Evolutionary conservation across 306 rosid species (phyloP), one percentile per base, ranked within the genome.

Genomic region (Hippophae rhamnoides): DNA sequence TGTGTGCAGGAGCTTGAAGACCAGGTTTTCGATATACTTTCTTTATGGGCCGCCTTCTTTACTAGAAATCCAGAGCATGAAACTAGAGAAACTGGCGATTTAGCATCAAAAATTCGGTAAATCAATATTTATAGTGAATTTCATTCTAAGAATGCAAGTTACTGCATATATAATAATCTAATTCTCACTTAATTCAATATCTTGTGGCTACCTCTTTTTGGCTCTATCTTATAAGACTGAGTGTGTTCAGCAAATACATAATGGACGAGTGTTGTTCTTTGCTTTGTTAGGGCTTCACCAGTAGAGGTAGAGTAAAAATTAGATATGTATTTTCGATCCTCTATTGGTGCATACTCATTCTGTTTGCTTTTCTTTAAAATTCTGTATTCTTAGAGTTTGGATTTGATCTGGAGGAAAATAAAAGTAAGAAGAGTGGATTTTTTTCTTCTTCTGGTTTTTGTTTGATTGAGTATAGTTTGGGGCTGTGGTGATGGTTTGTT

Each of bases 21-120:
- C 69, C 88, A 88, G 71, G 89, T 80, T 59, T 92, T 92, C 74
- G 96, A 92, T 76, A 85, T 92, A 61, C 96, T 88, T 85, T 82
- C 96, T 74, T 75, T 92, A 49, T 88, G 96, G 96, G 89, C 87
- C 62, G 67, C 81, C 54, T 76, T 83, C 61, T 92, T 92, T 74
- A 59, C 71, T 54, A 90, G 81, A 65, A 86, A 78, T 70, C 84
- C 84, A 25, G 88, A 81, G 62, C 63, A 75, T 56, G 96, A 85
- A 78, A 67, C 71, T 47, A 64, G 60, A 49, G 75, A 77, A 68
- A 71, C 78, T 76, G 93, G 66, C 47, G 93, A 88, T 73, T 77
- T 88, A 76, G 47, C 62, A 63, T 79, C 88, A 58, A 85, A 72
- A 75, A 79, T 92, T 73, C 62, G 77, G 98, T 90, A 72, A 81